Base-by-base conservation (phyloP, 1,284 basidiomycete species). In the Trametes polyzona region DNA sequence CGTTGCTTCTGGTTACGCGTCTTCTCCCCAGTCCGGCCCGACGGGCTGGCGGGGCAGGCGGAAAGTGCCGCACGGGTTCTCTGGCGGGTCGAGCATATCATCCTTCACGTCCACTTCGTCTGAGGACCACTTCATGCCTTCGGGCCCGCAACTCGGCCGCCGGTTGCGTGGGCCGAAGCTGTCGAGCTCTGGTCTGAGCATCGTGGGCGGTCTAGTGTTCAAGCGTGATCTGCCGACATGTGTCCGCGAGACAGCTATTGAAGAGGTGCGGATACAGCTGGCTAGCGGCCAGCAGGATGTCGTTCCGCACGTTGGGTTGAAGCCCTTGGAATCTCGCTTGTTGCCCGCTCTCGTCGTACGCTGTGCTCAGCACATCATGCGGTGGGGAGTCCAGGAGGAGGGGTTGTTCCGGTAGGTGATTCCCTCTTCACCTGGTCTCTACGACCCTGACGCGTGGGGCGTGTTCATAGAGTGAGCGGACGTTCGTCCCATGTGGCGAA, bases 301-400 rank as follows among this genome's bases (percentile, higher is more conserved):
- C 49, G 60, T 55, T 10, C 52, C 52, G 12, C 59, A 23, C 16
- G 40, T 47, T 21, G 64, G 48, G 37, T 60, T 65, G 56, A 67
- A 58, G 47, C 64, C 61, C 27, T 59, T 90, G 61, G 85, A 87
- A 66, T 72, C 76, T 43, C 79, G 88, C 44, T 70, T 75, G 64
- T 65, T 94, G 44, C 89, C 92, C 42, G 90, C 88, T 0, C 74
- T 94, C 39, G 86, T 91, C 21, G 83, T 87, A 44, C 77, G 92
- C 51, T 93, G 90, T 71, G 83, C 89, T 5, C 87, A 93, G 68
- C 92, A 95, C 75, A 71, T 95, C 57, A 73, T 90, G 65, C 76
- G 81, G 24, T 92, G 90, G 88, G 92, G 92, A 43, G 71, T 91
- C 14, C 83, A 90, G 67, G 92, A 95, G 71, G 92, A 94, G 71